Evolutionary conservation across 352 stramenopile species (phyloP), one percentile per base, ranked within the genome.

Genomic region (Pythium rishiriense): DNA sequence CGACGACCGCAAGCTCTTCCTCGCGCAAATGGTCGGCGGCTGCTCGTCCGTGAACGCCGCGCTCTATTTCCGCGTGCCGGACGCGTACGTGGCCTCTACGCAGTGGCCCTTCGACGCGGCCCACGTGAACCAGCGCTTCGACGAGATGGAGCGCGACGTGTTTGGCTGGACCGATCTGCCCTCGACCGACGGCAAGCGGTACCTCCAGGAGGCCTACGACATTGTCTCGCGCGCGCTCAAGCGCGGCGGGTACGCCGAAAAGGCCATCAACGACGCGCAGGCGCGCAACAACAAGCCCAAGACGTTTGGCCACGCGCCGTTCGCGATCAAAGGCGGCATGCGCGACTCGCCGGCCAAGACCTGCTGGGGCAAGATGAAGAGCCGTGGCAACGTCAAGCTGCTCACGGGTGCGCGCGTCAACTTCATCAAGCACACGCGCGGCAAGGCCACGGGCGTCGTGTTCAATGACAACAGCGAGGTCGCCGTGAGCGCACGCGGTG

Each of bases 41-140:
- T 93, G 78, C 46, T 92, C 79, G 24, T 87, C 79, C 19, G 88
- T 96, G 64, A 96, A 97, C 62, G 85, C 70, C 35, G 87, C 89
- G 65, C 76, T 96, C 10, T 94, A 93, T 72, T 87, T 96, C 58
- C 79, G 85, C 25, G 75, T 76, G 0, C 71, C 80, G 0, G 73
- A 90, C 48, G 62, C 70, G 11, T 90, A 79, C 69, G 72, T 81
- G 11, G 69, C 61, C 41, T 66, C 72, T 26, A 69, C 66, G n/a
- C 62, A 72, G 41, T 90, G 80, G 80, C 80, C 80, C 0, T 81
- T 51, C 60, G 17, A 75, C 88, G 81, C 88, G 29, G 24, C 53
- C 10, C 85, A 83, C 66, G 83, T 89, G 59, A 72, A 79, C 59
- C 35, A 41, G 35, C 35, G 35, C 35, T 41, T 41, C 35, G 35